Conservation (phyloP, 78 protist genomes). For the Dictyostelium brefeldianum region DNA sequence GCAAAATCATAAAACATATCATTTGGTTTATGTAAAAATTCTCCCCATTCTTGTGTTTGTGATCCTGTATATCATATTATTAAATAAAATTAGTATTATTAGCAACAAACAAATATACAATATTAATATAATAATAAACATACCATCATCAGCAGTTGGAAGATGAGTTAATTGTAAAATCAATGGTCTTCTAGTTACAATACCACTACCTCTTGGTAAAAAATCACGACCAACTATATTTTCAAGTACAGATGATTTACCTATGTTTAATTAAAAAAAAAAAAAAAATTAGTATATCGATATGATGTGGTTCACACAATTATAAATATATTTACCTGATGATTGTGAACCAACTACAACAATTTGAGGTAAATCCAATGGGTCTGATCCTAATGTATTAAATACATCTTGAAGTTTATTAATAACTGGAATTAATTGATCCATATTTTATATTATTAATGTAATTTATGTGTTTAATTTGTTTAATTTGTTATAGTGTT, state of each 20-base stretch:
- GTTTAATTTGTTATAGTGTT: not conserved
- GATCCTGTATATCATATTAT: not conserved
- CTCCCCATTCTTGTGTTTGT: slow-evolving; percentile 89
- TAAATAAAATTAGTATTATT: not conserved
- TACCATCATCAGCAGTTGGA: slow-evolving; percentile 81
- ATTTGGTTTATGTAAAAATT: slow-evolving; percentile 92
- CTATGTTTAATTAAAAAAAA: too few relatives aligned
- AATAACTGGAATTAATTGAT: slow-evolving; percentile 90
- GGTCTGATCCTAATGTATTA: slow-evolving; percentile 77
- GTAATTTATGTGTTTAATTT: too few relatives aligned
- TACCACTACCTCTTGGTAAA: slow-evolving; percentile 96
- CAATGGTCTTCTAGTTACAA: slow-evolving; percentile 98
- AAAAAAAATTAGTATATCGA: too few relatives aligned
- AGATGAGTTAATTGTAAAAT: slow-evolving; percentile 94
- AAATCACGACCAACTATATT: slow-evolving; percentile 94
- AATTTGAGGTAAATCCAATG: slow-evolving; percentile 97
- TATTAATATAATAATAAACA: not conserved
- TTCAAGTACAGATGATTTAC: slow-evolving; percentile 97
- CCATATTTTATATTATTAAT: slow-evolving; percentile 70
- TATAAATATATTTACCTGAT: slow-evolving; percentile 81
- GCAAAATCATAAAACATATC: slow-evolving; percentile 90
- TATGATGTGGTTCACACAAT: too few relatives aligned
- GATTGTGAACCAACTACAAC: slow-evolving; percentile 98
- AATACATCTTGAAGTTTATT: slow-evolving; percentile 94
- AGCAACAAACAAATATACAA: too few relatives aligned